Base-by-base conservation (phyloP, 176 grass and related monocot genomes). In the Zea mays region DNA sequence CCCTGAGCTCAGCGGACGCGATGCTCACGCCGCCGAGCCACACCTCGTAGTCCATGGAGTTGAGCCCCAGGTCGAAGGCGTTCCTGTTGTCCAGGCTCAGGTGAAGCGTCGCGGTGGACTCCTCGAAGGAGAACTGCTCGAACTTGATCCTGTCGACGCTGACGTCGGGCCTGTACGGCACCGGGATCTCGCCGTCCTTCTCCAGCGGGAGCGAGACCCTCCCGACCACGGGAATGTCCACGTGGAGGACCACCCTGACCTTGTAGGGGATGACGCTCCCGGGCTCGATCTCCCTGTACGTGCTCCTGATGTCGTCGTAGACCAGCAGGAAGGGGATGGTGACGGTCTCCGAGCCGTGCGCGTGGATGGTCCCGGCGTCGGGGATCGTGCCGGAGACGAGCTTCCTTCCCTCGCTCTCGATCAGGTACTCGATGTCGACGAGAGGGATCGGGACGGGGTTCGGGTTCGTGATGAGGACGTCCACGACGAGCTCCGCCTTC, bases 61-160 rank as follows among this genome's bases (percentile, higher is more conserved):
- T 97, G 8, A 97, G 76, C 13, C 82, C 94, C 48, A 97, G 34
- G 62, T 97, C 91, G 17, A 97, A 97, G 16, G 93, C 94, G 36
- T 97, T 97, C 47, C 94, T 92, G 76, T 97, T 97, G 44, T 97
- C 94, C 7, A 97, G 50, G 72, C 94, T 93, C 72, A 97, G 21
- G 83, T 93, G 83, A 52, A 97, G 85, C 35, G 16, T 89, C 10
- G 91, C 94, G 0, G 46, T 79, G 17, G 94, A 87, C 49, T 93
- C 88, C 48, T 92, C 94, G 2, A 92, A 93, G 27, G 91, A 97
- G 70, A 94, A 97, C 7, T 88, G 66, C 0, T 90, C 80, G 64
- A 97, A 97, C 47, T 84, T 91, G 39, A 97, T 90, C 64, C 86
- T 97, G 45, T 82, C 83, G 8, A 97, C 71, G 39, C 90, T 55